These are phyloP conservation scores for Opeltia flavorubescens DNA, from an alignment of 495 filamentous ascomycete genomes.

Conservation along the genomic window DNA sequence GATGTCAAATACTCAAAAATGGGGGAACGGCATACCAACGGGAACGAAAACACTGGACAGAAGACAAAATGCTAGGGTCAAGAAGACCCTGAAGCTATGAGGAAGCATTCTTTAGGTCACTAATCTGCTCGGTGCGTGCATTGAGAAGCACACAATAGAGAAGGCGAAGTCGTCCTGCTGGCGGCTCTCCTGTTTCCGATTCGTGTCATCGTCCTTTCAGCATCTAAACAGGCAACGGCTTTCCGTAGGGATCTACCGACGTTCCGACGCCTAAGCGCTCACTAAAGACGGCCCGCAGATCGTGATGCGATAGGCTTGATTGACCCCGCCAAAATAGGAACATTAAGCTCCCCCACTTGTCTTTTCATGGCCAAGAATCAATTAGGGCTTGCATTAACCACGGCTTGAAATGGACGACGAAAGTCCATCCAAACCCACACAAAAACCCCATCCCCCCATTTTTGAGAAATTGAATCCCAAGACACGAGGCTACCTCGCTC, in stretches of 20 bases:
- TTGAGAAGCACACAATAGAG: too few species aligned
- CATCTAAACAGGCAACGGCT: background rate
- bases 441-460: slow-evolving; percentile 20
- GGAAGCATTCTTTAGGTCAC: too few species aligned
- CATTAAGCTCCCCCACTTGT: background rate
- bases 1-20: too few species aligned
- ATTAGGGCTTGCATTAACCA: background rate
- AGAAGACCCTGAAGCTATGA: too few species aligned
- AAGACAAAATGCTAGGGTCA: too few species aligned
- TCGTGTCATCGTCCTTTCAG: background rate
- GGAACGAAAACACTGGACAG: too few species aligned
- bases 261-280: background rate
- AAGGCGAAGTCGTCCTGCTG: background rate
- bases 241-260: too few species aligned
- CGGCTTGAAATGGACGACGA: background rate
- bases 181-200: background rate
- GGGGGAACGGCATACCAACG: too few species aligned
- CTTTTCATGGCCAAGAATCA: background rate
- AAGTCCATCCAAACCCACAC: background rate
- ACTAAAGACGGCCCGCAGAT: background rate
- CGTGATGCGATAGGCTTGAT: background rate
- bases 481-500: slow-evolving; percentile 28
- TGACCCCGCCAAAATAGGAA: background rate
- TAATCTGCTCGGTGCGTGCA: too few species aligned
- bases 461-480: slow-evolving; percentile 33